Evolutionary conservation across 495 filamentous ascomycete genomes (phyloP).

Genomic region (Penicillium malachiteum): DNA sequence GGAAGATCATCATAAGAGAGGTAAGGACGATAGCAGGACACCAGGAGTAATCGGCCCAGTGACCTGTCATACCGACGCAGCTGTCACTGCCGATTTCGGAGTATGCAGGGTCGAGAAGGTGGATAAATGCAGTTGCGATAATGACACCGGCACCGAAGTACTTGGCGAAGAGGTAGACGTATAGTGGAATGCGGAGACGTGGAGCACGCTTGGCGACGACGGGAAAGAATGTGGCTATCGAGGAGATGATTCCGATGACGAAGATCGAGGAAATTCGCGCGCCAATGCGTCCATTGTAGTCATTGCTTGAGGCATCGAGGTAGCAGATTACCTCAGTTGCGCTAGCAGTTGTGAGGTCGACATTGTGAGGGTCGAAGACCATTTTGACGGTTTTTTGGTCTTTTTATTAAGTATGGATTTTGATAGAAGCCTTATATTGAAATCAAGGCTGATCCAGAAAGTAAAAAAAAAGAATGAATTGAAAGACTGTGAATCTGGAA

Average conservation of each 20-base stretch:
- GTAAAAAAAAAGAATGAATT: not conserved
- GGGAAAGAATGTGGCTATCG: constrained; percentile 58
- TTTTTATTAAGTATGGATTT: no score
- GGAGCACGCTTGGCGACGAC: constrained; percentile 57
- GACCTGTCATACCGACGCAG: constrained; percentile 55
- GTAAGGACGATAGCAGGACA: constrained; percentile 40
- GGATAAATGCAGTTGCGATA: constrained; percentile 67
- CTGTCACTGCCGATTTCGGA: constrained; percentile 48
- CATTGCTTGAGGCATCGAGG: constrained; percentile 33
- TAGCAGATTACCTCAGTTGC: constrained; percentile 37
- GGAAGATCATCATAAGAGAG: constrained; percentile 37
- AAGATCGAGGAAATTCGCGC: constrained; percentile 46
- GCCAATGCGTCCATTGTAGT: constrained; percentile 45
- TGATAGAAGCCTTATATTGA: not conserved
- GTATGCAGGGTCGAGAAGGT: constrained; percentile 56
- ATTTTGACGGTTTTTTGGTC: constrained; percentile 10
- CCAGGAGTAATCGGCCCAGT: constrained; percentile 49
- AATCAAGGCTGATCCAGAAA: not conserved
- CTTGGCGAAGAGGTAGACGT: constrained; percentile 70
- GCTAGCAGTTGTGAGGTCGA: constrained; percentile 39
- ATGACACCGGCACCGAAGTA: constrained; percentile 75
- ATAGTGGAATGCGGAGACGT: constrained; percentile 58
- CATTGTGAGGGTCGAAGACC: constrained; percentile 39
- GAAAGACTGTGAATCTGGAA: constrained; percentile 1
- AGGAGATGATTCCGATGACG: constrained; percentile 43